A percentile compares a stretch with the other conserved stretches of the same genome.
Conservation (phyloP, 208 protist species). For the Acanthamoeba sp. region DNA sequence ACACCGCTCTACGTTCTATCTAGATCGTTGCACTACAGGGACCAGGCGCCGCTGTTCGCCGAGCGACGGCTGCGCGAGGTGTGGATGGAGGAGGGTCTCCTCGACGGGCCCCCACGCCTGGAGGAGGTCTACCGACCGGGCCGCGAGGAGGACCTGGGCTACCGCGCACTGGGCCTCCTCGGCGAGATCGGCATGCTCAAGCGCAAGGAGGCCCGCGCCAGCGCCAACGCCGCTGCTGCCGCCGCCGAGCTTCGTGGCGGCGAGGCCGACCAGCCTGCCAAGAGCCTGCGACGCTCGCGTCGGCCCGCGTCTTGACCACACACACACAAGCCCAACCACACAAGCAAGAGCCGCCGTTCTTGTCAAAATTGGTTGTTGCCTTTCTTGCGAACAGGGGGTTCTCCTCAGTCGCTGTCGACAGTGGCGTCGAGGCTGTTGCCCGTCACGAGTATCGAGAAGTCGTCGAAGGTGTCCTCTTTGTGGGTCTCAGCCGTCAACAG, state of each 20-base stretch:
- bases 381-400: not conserved
- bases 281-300: not conserved
- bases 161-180: not conserved
- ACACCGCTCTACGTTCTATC: not conserved
- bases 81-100: not conserved
- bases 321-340: not conserved
- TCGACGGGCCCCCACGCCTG: not conserved
- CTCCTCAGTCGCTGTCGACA: not conserved
- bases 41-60: conserved; percentile 44
- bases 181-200: not conserved
- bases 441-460: not conserved
- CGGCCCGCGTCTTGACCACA: too few species aligned
- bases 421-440: not conserved
- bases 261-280: not conserved
- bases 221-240: not conserved
- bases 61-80: conserved; percentile 7
- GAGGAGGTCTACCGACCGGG: conserved; percentile 45
- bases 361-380: not conserved
- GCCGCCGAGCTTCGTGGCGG: too few species aligned
- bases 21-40: conserved; percentile 34
- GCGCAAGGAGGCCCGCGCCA: not conserved
- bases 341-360: not conserved
- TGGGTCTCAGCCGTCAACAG: not conserved
- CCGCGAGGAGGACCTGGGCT: conserved; percentile 37
- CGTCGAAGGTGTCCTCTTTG: not conserved